Evolutionary conservation across 2,329 filamentous ascomycete species (phyloP).

Genomic region (Ceratocystis cubensis): DNA sequence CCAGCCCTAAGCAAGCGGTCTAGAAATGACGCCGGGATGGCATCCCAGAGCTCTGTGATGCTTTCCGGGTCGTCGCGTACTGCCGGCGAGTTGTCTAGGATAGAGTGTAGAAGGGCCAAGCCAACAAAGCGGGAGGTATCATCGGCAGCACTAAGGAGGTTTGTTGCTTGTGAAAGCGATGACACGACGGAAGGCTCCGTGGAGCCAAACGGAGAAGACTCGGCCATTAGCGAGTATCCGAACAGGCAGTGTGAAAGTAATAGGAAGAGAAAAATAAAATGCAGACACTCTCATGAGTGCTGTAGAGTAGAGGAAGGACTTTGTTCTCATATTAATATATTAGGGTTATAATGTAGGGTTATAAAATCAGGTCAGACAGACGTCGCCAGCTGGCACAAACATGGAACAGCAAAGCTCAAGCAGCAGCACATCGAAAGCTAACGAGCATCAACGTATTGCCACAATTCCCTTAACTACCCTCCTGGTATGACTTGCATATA

Average conservation of each 20-base stretch:
- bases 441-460: constrained; percentile 24
- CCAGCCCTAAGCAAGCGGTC: constrained; percentile 49
- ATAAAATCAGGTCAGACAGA: background rate
- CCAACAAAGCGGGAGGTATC: constrained; percentile 59
- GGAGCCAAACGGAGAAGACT: too few relatives aligned
- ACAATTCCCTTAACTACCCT: constrained; percentile 25
- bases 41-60: constrained; percentile 44
- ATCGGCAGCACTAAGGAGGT: constrained; percentile 45
- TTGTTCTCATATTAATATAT: background rate
- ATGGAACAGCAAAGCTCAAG: background rate
- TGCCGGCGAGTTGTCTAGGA: constrained; percentile 48
- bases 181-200: too few relatives aligned
- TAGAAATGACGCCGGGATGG: constrained; percentile 50
- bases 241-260: too few relatives aligned
- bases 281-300: too few relatives aligned
- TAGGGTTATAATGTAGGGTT: background rate
- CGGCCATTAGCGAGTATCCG: too few relatives aligned
- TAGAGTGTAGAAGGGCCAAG: constrained; percentile 51
- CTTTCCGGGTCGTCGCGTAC: constrained; percentile 36
- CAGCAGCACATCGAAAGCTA: background rate
- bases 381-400: background rate
- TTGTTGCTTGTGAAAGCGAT: constrained; percentile 36
- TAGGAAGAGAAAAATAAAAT: too few relatives aligned
- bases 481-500: background rate
- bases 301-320: background rate